These are phyloP conservation scores for Microdochium bolleyi DNA, from an alignment of 2,329 filamentous ascomycete species.

Conservation along the genomic window DNA sequence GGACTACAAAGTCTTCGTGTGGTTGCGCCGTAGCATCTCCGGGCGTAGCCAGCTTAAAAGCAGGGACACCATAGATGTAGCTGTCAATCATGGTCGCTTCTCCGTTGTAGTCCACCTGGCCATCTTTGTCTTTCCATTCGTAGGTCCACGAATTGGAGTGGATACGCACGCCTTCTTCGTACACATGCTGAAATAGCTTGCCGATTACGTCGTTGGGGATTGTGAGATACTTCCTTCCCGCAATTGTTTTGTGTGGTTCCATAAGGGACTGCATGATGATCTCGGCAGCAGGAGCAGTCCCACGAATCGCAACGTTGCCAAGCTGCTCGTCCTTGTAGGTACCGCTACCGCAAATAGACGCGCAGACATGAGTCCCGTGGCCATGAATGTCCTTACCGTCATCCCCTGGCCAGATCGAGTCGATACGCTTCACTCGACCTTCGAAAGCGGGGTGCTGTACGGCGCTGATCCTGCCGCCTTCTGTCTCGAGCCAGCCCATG, in stretches of 20 bases:
- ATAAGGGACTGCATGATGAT: background rate
- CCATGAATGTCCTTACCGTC: background rate
- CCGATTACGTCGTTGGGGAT: background rate
- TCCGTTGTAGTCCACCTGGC: background rate
- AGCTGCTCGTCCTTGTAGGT: background rate
- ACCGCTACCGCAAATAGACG: background rate
- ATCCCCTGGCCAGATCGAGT: background rate
- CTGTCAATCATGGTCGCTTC: background rate
- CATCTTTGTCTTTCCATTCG: background rate
- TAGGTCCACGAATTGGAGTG: background rate
- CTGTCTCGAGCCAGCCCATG: no score
- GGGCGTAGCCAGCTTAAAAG: background rate
- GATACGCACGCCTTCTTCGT: background rate
- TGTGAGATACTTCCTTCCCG: background rate
- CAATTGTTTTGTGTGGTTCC: background rate
- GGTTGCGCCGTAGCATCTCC: background rate
- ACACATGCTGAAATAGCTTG: background rate
- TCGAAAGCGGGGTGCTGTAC: background rate
- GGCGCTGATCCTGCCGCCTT: no score
- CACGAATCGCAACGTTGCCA: background rate
- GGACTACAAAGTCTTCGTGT: background rate
- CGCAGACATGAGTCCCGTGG: background rate
- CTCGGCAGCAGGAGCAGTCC: background rate
- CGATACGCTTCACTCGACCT: background rate
- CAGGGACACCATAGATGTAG: background rate